Evolutionary conservation across 2,329 filamentous ascomycete genomes (phyloP).

Genomic region (Colletotrichum eleusines): DNA sequence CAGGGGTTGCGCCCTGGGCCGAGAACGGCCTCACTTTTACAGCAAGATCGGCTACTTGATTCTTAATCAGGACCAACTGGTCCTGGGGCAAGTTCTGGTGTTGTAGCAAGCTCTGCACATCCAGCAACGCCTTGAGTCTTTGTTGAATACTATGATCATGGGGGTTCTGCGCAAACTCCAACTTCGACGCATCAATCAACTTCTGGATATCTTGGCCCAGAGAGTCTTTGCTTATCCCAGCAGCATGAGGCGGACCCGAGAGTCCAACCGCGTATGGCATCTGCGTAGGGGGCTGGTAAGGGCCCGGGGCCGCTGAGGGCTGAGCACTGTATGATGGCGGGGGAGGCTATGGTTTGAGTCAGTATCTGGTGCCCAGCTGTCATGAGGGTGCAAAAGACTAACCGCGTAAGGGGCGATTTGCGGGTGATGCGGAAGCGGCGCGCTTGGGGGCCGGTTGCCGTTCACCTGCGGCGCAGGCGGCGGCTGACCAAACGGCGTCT

Average conservation of each 20-base stretch:
- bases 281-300: constrained; percentile 57
- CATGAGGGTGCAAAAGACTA: not conserved
- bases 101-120: constrained; percentile 84
- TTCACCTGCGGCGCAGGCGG: constrained; percentile 53
- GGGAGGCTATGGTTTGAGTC: constrained; percentile 49
- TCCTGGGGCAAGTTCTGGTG: constrained; percentile 82
- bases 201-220: constrained; percentile 87
- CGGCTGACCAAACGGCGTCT: constrained; percentile 51
- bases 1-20: constrained; percentile 56
- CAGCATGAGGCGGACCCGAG: constrained; percentile 39
- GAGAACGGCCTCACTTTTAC: constrained; percentile 68
- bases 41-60: constrained; percentile 84
- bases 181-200: constrained; percentile 79
- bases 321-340: constrained; percentile 53
- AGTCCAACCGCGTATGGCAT: constrained; percentile 56
- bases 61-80: constrained; percentile 86
- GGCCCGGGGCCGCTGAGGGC: constrained; percentile 51
- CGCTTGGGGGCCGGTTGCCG: constrained; percentile 45
- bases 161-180: constrained; percentile 80
- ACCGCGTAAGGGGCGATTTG: constrained; percentile 37
- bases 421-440: constrained; percentile 37
- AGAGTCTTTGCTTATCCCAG: constrained; percentile 74
- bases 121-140: constrained; percentile 85
- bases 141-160: constrained; percentile 81
- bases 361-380: not conserved